A percentile compares a stretch with the other conserved stretches of the same genome.
Evolutionary conservation across 2,329 filamentous ascomycete genomes (phyloP).

Genomic region (Penicillium sp.): DNA sequence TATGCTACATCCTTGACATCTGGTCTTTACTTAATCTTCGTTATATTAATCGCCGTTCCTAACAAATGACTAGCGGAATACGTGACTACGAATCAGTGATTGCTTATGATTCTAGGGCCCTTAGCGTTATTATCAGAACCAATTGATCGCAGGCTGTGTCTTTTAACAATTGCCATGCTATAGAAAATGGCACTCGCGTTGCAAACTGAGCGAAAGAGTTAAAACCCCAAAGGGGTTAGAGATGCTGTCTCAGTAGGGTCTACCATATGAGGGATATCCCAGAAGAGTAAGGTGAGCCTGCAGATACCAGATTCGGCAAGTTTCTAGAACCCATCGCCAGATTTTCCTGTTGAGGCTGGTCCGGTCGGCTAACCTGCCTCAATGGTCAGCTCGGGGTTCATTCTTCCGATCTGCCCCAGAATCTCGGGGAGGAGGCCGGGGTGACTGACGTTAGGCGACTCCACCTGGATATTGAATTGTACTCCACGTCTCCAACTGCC

Average conservation of each 20-base stretch:
- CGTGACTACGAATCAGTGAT: neutral
- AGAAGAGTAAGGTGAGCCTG: constrained; percentile 1
- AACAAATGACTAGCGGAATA: neutral
- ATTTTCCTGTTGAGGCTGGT: constrained; percentile 1
- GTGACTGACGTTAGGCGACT: constrained; percentile 6
- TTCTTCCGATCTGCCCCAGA: constrained; percentile 9
- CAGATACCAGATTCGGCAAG: neutral
- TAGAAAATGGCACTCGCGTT: too few species aligned
- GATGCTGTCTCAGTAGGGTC: too few species aligned
- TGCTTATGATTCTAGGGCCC: neutral
- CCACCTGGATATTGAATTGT: constrained; percentile 1
- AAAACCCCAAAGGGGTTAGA: too few species aligned
- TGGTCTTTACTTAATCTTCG: neutral
- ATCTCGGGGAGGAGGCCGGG: constrained; percentile 5
- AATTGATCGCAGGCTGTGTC: too few species aligned
- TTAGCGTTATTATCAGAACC: neutral
- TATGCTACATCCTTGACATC: neutral
- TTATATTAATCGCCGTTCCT: neutral
- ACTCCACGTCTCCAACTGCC: constrained; percentile 5
- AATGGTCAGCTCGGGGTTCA: constrained; percentile 1
- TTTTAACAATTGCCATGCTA: too few species aligned
- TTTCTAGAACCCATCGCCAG: neutral
- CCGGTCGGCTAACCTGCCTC: constrained; percentile 12
- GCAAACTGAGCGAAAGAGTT: too few species aligned
- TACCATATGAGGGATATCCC: neutral